A percentile compares a stretch with the other conserved stretches of the same genome.
These are phyloP conservation scores for Aciculosporium take DNA, from an alignment of 2,329 filamentous ascomycete genomes.

Conservation along the genomic window DNA sequence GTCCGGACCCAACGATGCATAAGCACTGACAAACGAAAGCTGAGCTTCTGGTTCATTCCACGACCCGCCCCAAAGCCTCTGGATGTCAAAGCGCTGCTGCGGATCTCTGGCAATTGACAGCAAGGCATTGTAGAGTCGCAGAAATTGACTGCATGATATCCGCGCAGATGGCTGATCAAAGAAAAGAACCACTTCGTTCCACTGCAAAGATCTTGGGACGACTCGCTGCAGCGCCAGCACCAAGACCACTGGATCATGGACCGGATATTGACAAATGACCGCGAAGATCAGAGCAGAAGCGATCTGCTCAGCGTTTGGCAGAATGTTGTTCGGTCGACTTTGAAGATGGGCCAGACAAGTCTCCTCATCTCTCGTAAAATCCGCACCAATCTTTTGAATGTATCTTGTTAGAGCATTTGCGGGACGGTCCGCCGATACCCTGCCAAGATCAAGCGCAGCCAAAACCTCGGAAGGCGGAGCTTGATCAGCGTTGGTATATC, in stretches of 20 bases:
- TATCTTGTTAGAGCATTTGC: slow-evolving; percentile 45
- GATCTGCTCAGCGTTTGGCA: slow-evolving; percentile 69
- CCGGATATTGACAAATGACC: slow-evolving; percentile 41
- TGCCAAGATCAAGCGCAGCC: slow-evolving; percentile 53
- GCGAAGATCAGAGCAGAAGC: slow-evolving; percentile 61
- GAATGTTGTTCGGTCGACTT: slow-evolving; percentile 36
- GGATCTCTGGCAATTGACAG: slow-evolving; percentile 52
- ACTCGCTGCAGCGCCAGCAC: slow-evolving; percentile 49
- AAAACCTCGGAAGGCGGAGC: slow-evolving; percentile 57
- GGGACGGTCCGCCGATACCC: slow-evolving; percentile 46
- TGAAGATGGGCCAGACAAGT: slow-evolving; percentile 42
- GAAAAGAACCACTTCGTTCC: slow-evolving; percentile 58
- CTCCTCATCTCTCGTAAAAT: slow-evolving; percentile 64
- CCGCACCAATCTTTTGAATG: slow-evolving; percentile 61
- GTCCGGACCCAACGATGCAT: slow-evolving; percentile 58
- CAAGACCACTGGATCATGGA: slow-evolving; percentile 37
- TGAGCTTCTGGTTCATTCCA: slow-evolving; percentile 84
- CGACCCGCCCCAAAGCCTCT: slow-evolving; percentile 75
- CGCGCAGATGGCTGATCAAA: slow-evolving; percentile 71
- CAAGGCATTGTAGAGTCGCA: slow-evolving; percentile 66
- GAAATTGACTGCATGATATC: slow-evolving; percentile 66
- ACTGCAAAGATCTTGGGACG: slow-evolving; percentile 48
- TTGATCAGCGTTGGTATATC: slow-evolving; percentile 51
- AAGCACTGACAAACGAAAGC: slow-evolving; percentile 84
- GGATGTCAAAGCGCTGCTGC: slow-evolving; percentile 54